A percentile compares a stretch with the other conserved stretches of the same genome.
Evolutionary conservation across 805 yeast genomes (phyloP).

Genomic region (Lipomyces lipofer): DNA sequence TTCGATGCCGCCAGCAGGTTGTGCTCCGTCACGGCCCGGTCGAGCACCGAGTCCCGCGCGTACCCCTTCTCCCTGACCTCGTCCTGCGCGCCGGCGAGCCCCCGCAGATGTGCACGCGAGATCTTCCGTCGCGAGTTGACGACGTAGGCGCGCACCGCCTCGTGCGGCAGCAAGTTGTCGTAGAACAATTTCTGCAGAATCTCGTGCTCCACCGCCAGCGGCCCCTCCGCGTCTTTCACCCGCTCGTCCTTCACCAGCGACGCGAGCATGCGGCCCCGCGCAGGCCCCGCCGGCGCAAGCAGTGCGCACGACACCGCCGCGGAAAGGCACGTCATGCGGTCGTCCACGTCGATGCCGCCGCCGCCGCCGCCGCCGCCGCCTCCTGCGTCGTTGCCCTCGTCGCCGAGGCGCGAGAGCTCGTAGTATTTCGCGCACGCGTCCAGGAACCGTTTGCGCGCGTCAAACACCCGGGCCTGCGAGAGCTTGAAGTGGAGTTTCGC

Average conservation of each 20-base stretch:
- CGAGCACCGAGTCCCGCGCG: constrained; percentile 33
- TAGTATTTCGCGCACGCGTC: constrained; percentile 38
- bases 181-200: constrained; percentile 36
- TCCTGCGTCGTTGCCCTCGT: constrained; percentile 3
- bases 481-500: constrained; percentile 35
- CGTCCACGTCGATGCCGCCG: constrained; percentile 33
- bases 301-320: constrained; percentile 38
- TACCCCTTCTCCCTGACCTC: constrained; percentile 3
- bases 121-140: constrained; percentile 9
- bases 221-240: constrained; percentile 10
- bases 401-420: constrained; percentile 33
- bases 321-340: constrained; percentile 32
- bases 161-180: constrained; percentile 34
- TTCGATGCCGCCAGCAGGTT: constrained; percentile 39
- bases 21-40: constrained; percentile 39
- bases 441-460: constrained; percentile 35
- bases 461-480: constrained; percentile 39
- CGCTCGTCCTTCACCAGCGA: constrained; percentile 37
- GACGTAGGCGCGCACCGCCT: constrained; percentile 33
- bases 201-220: constrained; percentile 14
- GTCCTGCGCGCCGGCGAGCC: constrained; percentile 2
- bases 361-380: not conserved
- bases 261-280: constrained; percentile 34
- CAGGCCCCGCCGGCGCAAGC: constrained; percentile 40
- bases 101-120: constrained; percentile 9